These are phyloP conservation scores for Hypoxylon sp. DNA, from an alignment of 2,329 filamentous ascomycete genomes.

Conservation along the genomic window DNA sequence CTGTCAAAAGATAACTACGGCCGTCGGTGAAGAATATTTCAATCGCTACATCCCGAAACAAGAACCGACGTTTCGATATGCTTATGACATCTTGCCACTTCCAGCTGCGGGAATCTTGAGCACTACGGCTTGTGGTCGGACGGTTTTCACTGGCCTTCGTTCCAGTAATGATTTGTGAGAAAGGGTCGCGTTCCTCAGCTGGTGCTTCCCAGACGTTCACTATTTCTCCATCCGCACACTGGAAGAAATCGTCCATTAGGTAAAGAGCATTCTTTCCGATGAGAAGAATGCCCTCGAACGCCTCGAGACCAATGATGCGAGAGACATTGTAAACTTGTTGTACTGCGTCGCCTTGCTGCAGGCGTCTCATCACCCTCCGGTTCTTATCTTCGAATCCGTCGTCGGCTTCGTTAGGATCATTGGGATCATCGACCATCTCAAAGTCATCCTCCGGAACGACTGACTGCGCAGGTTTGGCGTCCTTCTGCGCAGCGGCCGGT, in stretches of 20 bases:
- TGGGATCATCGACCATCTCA: slow-evolving; percentile 94
- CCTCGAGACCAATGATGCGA: slow-evolving; percentile 91
- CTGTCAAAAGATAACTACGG: slow-evolving; percentile 91
- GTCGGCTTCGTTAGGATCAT: slow-evolving; percentile 79
- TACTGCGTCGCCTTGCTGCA: slow-evolving; percentile 91
- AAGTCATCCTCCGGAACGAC: slow-evolving; percentile 85
- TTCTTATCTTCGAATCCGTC: slow-evolving; percentile 97
- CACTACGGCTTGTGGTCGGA: slow-evolving; percentile 67
- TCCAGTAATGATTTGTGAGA: slow-evolving; percentile 91
- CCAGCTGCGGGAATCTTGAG: slow-evolving; percentile 91
- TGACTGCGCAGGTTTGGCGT: slow-evolving; percentile 48
- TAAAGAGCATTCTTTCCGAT: slow-evolving; percentile 93
- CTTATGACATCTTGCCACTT: slow-evolving; percentile 95
- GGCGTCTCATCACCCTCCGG: slow-evolving; percentile 93
- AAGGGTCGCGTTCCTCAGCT: slow-evolving; percentile 91
- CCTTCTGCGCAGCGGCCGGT: slow-evolving; percentile 46
- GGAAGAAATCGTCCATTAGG: slow-evolving; percentile 96
- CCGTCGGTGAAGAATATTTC: slow-evolving; percentile 98
- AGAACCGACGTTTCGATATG: slow-evolving; percentile 92
- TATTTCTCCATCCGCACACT: slow-evolving; percentile 94
- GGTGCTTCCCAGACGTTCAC: slow-evolving; percentile 97
- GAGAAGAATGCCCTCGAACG: slow-evolving; percentile 92
- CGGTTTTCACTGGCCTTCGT: slow-evolving; percentile 72
- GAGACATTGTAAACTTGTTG: slow-evolving; percentile 97
- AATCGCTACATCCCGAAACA: slow-evolving; percentile 96